A percentile compares a stretch with the other conserved stretches of the same genome.
Evolutionary conservation across 805 yeast genomes (phyloP).

Genomic region (Candida patagonica): DNA sequence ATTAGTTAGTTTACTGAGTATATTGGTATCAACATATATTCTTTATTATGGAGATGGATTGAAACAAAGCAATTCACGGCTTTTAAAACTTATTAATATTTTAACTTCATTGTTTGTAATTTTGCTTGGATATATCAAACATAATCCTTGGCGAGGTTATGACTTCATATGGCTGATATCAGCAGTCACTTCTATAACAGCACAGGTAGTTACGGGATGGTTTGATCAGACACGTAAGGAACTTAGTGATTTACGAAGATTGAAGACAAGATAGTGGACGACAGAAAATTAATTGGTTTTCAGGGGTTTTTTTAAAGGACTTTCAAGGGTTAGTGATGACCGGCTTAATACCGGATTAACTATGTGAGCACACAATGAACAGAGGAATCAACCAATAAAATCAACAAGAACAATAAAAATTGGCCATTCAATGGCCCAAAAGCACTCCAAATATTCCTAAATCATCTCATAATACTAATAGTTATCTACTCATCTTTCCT

Average conservation of each 20-base stretch:
- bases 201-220: conserved; percentile 22
- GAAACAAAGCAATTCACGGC: background rate
- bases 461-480: too few species aligned
- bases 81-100: conserved; percentile 6
- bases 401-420: too few species aligned
- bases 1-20: conserved; percentile 20
- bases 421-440: too few species aligned
- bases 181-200: conserved; percentile 16
- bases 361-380: too few species aligned
- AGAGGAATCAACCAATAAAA: too few species aligned
- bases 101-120: conserved; percentile 18
- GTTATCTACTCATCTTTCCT: too few species aligned
- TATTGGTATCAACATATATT: conserved; percentile 18
- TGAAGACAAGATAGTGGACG: conserved; percentile 22
- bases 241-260: conserved; percentile 8
- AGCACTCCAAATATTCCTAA: too few species aligned
- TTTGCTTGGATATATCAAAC: conserved; percentile 17
- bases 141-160: conserved; percentile 20
- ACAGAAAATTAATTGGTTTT: too few species aligned
- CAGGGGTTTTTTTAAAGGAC: too few species aligned
- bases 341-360: too few species aligned
- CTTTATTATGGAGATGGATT: conserved; percentile 12
- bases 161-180: conserved; percentile 28
- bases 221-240: conserved; percentile 17
- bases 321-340: too few species aligned